phyloP scores from a whole-genome alignment of 495 filamentous ascomycete genomes.

The Trichoderma reesei region DNA sequence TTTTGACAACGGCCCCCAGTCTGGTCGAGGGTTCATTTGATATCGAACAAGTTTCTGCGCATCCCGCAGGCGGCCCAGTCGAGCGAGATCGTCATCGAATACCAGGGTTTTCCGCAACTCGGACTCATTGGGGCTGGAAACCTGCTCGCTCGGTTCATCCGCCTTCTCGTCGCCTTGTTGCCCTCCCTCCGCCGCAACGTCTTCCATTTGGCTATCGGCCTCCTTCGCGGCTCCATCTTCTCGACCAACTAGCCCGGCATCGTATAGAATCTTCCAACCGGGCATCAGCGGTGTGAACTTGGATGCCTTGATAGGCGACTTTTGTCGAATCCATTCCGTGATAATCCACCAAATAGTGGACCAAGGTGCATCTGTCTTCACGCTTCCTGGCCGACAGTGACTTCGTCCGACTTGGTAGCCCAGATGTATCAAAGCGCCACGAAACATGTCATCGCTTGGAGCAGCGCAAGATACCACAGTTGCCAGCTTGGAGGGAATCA shows the following conservation, averaged over 20 bases:
- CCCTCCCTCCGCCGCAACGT: neutral
- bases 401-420: conserved; percentile 76
- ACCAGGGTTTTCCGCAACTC: conserved; percentile 50
- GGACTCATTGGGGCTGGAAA: conserved; percentile 18
- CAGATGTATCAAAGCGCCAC: conserved; percentile 67
- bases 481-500: conserved; percentile 61
- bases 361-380: conserved; percentile 90
- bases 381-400: conserved; percentile 77
- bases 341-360: conserved; percentile 84
- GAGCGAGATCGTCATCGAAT: conserved; percentile 73
- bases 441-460: conserved; percentile 58
- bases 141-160: conserved; percentile 12
- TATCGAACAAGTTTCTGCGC: conserved; percentile 64
- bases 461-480: conserved; percentile 69
- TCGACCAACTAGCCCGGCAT: conserved; percentile 5
- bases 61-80: conserved; percentile 57
- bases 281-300: conserved; percentile 57
- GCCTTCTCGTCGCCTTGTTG: conserved; percentile 12
- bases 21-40: conserved; percentile 75
- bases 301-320: conserved; percentile 58
- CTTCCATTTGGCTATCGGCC: conserved; percentile 12
- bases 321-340: conserved; percentile 79
- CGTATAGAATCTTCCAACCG: conserved; percentile 48
- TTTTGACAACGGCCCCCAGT: conserved; percentile 86
- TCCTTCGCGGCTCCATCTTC: conserved; percentile 17